Base-by-base conservation (phyloP, 2,329 filamentous ascomycete genomes). In the Furcasterigmium furcatum region DNA sequence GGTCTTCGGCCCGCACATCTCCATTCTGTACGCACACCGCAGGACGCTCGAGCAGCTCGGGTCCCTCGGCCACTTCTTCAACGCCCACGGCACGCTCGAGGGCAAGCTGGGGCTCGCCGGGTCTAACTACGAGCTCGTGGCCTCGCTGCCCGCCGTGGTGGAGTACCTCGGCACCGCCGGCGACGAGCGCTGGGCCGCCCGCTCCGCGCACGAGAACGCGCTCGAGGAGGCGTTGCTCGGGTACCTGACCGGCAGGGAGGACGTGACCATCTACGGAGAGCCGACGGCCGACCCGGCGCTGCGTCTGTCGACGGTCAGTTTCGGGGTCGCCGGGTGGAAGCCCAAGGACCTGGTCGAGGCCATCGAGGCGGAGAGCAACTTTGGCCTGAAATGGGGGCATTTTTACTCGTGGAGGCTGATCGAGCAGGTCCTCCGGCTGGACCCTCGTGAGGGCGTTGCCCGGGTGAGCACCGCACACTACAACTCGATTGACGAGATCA, bases 1-100 rank as follows among this genome's bases (percentile, higher is more conserved):
- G 61, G 80, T 91, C 2, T 91, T 87, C 58, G 88, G 87, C 0
- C 87, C 88, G 1, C 88, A 91, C 54, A 73, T 91, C 2, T 76
- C 86, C 0, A 77, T 85, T 51, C 68, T 92, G 2, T 92, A 89
- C 58, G 85, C 78, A 5, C 79, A 79, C 20, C 68, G 70, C 5
- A 57, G 63, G 0, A 82, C 80, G 0, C 80, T 85, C 48, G 57
- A 74, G 14, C 62, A 74, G 40, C 68, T 90, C 45, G 65, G 65
- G 5, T 78, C 80, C 1, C 54, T 74, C 1, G 77, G 79, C 1
- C 85, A 89, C 58, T 88, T 77, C 66, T 90, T 90, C 71, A 88
- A 87, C 55, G 63, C 73, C 0, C 61, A 67, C 3, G 64, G 70
- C 6, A 81, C 79, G 0, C 69, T 91, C 0, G 76, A 83, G 51